Evolutionary conservation across 2,329 filamentous ascomycete genomes (phyloP), one percentile per base, ranked within the genome.

Genomic region (Stachybotrys elegans): DNA sequence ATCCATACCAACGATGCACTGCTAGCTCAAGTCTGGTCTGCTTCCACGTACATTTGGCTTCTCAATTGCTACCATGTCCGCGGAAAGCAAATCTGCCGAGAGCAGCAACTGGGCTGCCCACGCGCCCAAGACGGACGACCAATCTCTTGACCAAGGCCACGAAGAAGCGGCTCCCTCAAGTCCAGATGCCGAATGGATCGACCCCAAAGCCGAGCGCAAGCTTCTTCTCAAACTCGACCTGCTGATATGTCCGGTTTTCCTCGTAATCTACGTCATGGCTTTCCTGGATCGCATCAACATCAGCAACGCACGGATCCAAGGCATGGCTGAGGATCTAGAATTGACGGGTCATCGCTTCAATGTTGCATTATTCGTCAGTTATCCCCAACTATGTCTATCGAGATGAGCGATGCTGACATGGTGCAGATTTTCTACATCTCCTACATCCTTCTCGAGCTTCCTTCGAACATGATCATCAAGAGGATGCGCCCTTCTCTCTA

Each of bases 221-320:
- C 59, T 72, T 3, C 46, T 70, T 13, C 52, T 53, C 47, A 73
- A 71, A 57, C 61, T 70, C 23, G 69, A 73, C 48, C 48, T 67
- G 4, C 57, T 58, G 45, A 58, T 72, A 43, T 66, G 62, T 36
- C 69, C 69, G 2, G 58, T 66, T 22, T 58, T 71, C 17, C 69
- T 67, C 40, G 34, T 70, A 42, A 57, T 71, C 38, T 69, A 68
- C 50, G 58, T 65, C 46, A 59, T 71, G 56, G 66, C 66, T 7
- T 70, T 69, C 44, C 53, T 72, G 17, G 69, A 72, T 38, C 63
- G 69, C 25, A 68, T 62, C 49, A 72, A 73, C 49, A 72, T 73
- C 44, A 67, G 68, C 57, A 74, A 76, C 57, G 70, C 70, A 8
- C 58, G 62, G 40, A 70, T 74, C 43, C 60, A 70, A 49, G 65